phyloP scores from a whole-genome alignment of 495 filamentous ascomycete genomes.

The Tuber microsphaerosporum region DNA sequence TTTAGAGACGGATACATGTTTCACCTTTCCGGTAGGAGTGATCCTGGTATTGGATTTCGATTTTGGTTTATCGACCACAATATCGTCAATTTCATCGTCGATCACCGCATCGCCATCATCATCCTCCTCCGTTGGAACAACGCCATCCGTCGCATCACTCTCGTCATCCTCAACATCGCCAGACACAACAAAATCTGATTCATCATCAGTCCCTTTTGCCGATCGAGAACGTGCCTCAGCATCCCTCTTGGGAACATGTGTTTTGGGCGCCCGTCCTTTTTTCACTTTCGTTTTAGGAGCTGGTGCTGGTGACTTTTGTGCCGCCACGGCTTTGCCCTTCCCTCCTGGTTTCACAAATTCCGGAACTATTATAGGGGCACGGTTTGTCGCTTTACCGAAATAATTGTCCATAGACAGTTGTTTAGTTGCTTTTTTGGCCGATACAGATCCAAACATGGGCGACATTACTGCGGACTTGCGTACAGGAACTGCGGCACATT shows the following conservation, averaged over 20 bases:
- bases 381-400: slow-evolving; percentile 9
- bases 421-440: slow-evolving; percentile 25
- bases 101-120: slow-evolving; percentile 11
- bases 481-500: background rate
- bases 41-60: slow-evolving; percentile 20
- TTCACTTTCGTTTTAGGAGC: background rate
- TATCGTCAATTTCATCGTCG: slow-evolving; percentile 23
- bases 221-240: slow-evolving; percentile 8
- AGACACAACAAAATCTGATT: slow-evolving; percentile 26
- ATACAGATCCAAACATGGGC: background rate
- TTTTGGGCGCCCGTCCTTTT: slow-evolving; percentile 6
- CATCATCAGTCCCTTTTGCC: slow-evolving; percentile 15
- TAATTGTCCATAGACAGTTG: slow-evolving; percentile 33
- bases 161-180: slow-evolving; percentile 17
- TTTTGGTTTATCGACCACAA: slow-evolving; percentile 10
- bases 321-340: slow-evolving; percentile 20
- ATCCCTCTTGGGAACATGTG: slow-evolving; percentile 19
- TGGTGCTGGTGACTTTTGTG: slow-evolving; percentile 10
- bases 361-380: slow-evolving; percentile 19
- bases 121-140: slow-evolving; percentile 21
- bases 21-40: slow-evolving; percentile 14
- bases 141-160: slow-evolving; percentile 3
- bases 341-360: slow-evolving; percentile 1
- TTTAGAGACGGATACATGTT: slow-evolving; percentile 17
- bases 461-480: background rate